phyloP scores from a whole-genome alignment of 768 basidiomycete genomes.

The Suillus weaverae region DNA sequence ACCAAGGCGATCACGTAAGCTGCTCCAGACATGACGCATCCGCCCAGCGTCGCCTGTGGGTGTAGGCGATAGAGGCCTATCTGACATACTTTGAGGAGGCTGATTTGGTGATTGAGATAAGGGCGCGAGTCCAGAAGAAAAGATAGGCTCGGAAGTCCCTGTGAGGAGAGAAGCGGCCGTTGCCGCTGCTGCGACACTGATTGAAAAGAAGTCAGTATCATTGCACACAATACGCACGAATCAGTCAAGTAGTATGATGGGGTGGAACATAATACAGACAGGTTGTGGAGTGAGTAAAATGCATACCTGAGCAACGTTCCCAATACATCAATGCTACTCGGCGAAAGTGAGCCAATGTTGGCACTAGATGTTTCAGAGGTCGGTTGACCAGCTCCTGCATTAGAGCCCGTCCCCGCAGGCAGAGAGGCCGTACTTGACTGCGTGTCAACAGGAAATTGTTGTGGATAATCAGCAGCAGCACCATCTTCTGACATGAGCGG shows the following conservation, averaged over 20 bases:
- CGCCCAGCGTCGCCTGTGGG: slow-evolving; percentile 41
- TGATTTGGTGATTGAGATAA: slow-evolving; percentile 23
- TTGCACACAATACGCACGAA: slow-evolving; percentile 6
- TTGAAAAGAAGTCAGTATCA: neutral
- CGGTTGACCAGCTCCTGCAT: slow-evolving; percentile 9
- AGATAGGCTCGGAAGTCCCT: slow-evolving; percentile 65
- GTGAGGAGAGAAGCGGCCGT: slow-evolving; percentile 84
- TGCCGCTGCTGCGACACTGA: slow-evolving; percentile 87
- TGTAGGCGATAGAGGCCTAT: slow-evolving; percentile 42
- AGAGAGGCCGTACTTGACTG: neutral
- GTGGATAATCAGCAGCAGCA: slow-evolving; percentile 3
- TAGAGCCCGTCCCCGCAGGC: slow-evolving; percentile 2
- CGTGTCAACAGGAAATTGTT: slow-evolving; percentile 7
- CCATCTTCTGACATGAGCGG: slow-evolving; percentile 8
- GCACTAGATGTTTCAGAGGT: slow-evolving; percentile 14
- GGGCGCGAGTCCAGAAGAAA: slow-evolving; percentile 54
- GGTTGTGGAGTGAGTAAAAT: slow-evolving; percentile 4
- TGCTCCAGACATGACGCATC: slow-evolving; percentile 67
- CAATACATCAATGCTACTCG: slow-evolving; percentile 78
- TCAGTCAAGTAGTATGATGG: slow-evolving; percentile 5
- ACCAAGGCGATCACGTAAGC: slow-evolving; percentile 66
- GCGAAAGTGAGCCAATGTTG: slow-evolving; percentile 47
- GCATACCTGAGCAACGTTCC: slow-evolving; percentile 79
- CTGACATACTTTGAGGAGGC: slow-evolving; percentile 19
- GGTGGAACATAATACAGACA: neutral